Percentiles rank a stretch among this genome's conserved stretches.
Conservation (phyloP, 805 yeast species). For the Sungouiozyma ichnusensis region DNA sequence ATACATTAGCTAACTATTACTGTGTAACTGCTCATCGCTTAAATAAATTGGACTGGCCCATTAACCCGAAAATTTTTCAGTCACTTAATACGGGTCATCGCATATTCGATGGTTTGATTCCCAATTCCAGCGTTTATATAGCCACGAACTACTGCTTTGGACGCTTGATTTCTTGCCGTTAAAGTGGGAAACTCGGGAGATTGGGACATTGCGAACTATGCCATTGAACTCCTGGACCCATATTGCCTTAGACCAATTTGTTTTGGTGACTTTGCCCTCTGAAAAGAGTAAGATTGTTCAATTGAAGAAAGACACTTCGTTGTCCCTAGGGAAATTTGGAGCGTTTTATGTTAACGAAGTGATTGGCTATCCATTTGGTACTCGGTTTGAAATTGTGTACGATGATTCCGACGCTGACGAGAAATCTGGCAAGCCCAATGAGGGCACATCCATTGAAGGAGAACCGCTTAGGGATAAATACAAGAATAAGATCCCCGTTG, state of each 20-base stretch:
- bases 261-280: conserved; percentile 69
- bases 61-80: conserved; percentile 5
- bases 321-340: conserved; percentile 88
- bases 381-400: conserved; percentile 72
- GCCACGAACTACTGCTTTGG: too few species aligned
- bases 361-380: conserved; percentile 77
- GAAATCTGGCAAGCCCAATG: neutral
- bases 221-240: conserved; percentile 19
- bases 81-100: neutral
- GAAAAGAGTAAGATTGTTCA: conserved; percentile 66
- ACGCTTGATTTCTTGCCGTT: too few species aligned
- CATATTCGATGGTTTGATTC: neutral
- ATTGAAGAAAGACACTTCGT: conserved; percentile 45
- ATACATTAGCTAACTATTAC: too few species aligned
- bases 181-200: too few species aligned
- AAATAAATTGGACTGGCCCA: too few species aligned
- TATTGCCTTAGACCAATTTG: conserved; percentile 29
- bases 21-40: conserved; percentile 1
- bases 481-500: conserved; percentile 3
- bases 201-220: neutral
- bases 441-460: conserved; percentile 2
- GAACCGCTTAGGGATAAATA: neutral
- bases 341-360: conserved; percentile 63
- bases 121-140: too few species aligned
- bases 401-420: conserved; percentile 9